Base-by-base conservation (phyloP, 805 yeast genomes). In the Cyberlindnera suaveolens region DNA sequence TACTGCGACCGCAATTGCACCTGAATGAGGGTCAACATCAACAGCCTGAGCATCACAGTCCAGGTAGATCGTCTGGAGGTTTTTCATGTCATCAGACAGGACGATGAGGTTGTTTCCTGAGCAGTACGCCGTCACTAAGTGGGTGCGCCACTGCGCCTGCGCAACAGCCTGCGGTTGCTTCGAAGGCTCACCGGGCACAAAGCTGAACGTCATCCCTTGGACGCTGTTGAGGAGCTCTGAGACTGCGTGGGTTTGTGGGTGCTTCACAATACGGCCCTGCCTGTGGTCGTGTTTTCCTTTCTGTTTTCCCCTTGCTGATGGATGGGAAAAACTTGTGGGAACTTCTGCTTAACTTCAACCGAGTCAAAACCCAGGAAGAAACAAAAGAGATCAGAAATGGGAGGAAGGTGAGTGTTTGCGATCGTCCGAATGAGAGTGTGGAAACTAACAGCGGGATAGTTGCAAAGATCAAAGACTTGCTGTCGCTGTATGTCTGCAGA, bases 401-500 rank as follows among this genome's bases (percentile, higher is more conserved):
- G 77, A 42, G 82, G 81, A 37, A 71, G 74, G 74, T 70, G 57
- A 45, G 74, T 62, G 5, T n/a, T 6, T 9, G 2, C 3, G 11
- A 11, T 31, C 13, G 6, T 17, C 15, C 5, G 20, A 8, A 10
- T n/a, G 15, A 31, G 15, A 31, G 16, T 17, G 15, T n/a, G 11
- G 26, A 11, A 10, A 27, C n/a, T 40, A 40, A 40, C 43, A 35
- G 7, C 2, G 14, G 1, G 9, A 13, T 20, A 89, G 96, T 72
- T 91, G 99, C 63, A 83, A 85, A 58, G 99, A 91, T 64, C 95
- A 91, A 60, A 78, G 90, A 57, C 88, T 78, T 54, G 96, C 95
- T n/a, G 86, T 93, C 45, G 98, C 98, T 9, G 81, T 91, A 17
- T 91, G 99, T 62, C 73, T 91, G 39, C 99, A 91, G 63, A 77